Percentiles rank a stretch among this genome's conserved stretches.
phyloP scores from a whole-genome alignment of 2,329 filamentous ascomycete species.

The Ophiocordyceps camponoti-rufipedis region DNA sequence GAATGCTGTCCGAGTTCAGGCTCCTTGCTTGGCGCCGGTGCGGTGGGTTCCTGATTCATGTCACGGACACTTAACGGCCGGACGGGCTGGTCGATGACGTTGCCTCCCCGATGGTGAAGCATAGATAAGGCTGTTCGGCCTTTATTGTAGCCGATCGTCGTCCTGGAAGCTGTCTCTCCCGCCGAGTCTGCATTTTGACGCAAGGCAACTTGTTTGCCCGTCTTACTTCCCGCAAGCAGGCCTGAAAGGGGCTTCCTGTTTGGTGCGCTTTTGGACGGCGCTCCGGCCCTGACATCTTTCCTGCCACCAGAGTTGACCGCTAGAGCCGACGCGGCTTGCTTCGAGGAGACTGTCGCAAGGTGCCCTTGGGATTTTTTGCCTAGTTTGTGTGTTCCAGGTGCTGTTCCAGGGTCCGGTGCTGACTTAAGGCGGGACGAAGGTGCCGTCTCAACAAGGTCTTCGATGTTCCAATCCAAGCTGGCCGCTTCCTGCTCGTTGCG shows the following conservation, averaged over 20 bases:
- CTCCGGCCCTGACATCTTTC: not conserved
- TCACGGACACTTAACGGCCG: constrained; percentile 4
- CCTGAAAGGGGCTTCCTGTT: constrained; percentile 12
- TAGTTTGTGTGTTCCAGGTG: not conserved
- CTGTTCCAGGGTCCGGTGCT: not conserved
- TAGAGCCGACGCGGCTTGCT: constrained; percentile 34
- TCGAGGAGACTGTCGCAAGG: constrained; percentile 19
- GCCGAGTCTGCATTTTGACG: constrained; percentile 32
- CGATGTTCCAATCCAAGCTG: constrained; percentile 40
- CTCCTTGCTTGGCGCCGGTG: constrained; percentile 16
- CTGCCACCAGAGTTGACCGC: constrained; percentile 8
- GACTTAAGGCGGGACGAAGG: not conserved
- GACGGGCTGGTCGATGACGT: constrained; percentile 3
- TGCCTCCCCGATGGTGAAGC: constrained; percentile 13
- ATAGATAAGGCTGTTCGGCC: constrained; percentile 41
- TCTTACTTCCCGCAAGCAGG: constrained; percentile 11
- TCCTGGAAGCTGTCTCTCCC: constrained; percentile 53
- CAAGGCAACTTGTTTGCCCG: constrained; percentile 19
- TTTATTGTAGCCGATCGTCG: constrained; percentile 71
- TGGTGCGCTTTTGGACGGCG: not conserved
- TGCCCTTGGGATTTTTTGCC: constrained; percentile 5
- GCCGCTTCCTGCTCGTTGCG: constrained; percentile 50
- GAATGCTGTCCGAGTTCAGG: constrained; percentile 8
- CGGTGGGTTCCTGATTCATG: constrained; percentile 16
- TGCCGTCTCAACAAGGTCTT: constrained; percentile 31